Percentiles rank a stretch among this genome's conserved stretches.
Evolutionary conservation across 495 filamentous ascomycete genomes (phyloP).

Genomic region (Margaritispora aquatica): DNA sequence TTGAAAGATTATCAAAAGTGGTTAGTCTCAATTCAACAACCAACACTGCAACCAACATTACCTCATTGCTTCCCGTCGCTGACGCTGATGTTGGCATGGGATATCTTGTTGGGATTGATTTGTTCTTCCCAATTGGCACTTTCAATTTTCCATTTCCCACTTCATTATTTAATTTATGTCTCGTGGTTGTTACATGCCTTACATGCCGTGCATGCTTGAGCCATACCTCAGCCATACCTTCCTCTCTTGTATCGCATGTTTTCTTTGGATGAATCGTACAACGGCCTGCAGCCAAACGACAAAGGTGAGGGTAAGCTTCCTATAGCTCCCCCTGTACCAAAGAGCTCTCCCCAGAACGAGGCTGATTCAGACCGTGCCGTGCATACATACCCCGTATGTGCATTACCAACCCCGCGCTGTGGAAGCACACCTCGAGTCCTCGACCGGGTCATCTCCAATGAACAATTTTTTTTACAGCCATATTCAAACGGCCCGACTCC

Average conservation of each 20-base stretch:
- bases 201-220: no score
- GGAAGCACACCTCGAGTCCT: not conserved
- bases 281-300: not conserved
- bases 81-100: no score
- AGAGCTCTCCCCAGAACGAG: not conserved
- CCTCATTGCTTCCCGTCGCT: no score
- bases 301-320: not conserved
- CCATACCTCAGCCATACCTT: not conserved
- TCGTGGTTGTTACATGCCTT: no score
- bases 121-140: no score
- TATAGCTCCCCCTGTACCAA: not conserved
- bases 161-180: no score
- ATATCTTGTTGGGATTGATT: no score
- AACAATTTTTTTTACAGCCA: not conserved
- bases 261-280: not conserved
- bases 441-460: not conserved
- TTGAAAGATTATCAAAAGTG: no score
- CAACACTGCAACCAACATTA: no score
- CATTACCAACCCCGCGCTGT: not conserved
- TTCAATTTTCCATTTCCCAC: no score
- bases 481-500: not conserved
- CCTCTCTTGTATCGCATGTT: not conserved
- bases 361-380: not conserved
- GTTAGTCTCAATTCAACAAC: no score
- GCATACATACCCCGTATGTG: not conserved